A percentile compares a stretch with the other conserved stretches of the same genome.
Conservation (phyloP, 768 basidiomycete genomes). For the Phylloporus sp. region DNA sequence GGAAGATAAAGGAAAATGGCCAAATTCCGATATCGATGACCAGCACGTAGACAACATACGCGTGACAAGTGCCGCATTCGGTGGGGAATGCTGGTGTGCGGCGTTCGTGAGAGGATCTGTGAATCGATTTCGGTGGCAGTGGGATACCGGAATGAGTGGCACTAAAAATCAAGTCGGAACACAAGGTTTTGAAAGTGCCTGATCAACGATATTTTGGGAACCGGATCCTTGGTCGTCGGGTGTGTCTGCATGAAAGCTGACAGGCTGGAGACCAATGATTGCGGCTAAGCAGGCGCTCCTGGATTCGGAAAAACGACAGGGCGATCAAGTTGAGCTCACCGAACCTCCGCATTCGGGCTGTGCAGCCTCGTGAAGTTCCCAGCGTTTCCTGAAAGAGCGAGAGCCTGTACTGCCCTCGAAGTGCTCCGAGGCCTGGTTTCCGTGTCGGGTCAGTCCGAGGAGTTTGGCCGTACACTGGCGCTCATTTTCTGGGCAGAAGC, state of each 20-base stretch:
- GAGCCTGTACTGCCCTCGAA: background rate
- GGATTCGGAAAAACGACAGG: background rate
- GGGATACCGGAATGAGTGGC: slow-evolving; percentile 7
- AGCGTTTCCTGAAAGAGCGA: slow-evolving; percentile 1
- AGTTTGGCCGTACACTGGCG: slow-evolving; percentile 8
- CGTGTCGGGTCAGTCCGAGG: slow-evolving; percentile 15
- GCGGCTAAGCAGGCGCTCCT: background rate
- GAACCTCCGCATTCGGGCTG: background rate
- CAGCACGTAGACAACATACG: slow-evolving; percentile 6
- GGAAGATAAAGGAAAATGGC: slow-evolving; percentile 4
- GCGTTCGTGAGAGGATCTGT: slow-evolving; percentile 26
- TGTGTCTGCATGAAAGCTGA: background rate
- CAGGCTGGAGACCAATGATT: background rate
- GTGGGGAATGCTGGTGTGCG: background rate
- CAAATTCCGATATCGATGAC: slow-evolving; percentile 18
- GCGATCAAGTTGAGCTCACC: background rate
- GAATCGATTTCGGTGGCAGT: slow-evolving; percentile 8
- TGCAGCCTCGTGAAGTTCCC: background rate
- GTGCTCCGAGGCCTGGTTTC: background rate
- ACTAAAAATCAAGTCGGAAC: slow-evolving; percentile 6
- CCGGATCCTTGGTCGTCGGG: slow-evolving; percentile 11
- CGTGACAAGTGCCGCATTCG: slow-evolving; percentile 6
- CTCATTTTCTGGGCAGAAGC: background rate
- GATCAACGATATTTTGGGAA: slow-evolving; percentile 20
- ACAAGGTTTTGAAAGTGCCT: slow-evolving; percentile 11